Base-by-base conservation (phyloP, 2,329 filamentous ascomycete species). In the Ceratocystis papillata region DNA sequence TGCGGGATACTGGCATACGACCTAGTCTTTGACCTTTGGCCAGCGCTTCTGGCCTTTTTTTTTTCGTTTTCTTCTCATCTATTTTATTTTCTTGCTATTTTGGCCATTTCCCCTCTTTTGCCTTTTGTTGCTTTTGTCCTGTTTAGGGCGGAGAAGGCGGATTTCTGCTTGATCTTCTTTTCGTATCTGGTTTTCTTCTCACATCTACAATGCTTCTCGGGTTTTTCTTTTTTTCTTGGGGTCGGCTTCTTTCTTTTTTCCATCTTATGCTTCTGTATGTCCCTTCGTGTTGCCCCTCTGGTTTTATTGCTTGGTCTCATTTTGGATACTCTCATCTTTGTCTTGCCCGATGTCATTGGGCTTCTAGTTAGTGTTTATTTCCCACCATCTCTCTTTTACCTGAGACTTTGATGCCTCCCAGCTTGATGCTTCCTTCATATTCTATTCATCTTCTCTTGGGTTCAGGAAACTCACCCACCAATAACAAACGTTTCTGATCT, bases 321-420 rank as follows among this genome's bases (percentile, higher is more conserved):
- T 41, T 65, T 67, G 60, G 62, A 64, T 65, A 62, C 55, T 64
- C 44, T 60, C 44, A 46, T 22, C 59, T 57, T 48, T 48, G 28
- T 28, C 45, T 48, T 59, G 12, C 17, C n/a, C 53, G 53, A 17
- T 59, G 33, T 30, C 7, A n/a, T 20, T 25, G 22, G 22, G 28
- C 25, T 61, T 28, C 45, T 41, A 41, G 50, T 62, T 66, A 10
- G 62, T 28, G 17, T 60, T 63, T 65, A 28, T 55, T 63, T 48
- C 62, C 37, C 37, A 12, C 37, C 10, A 7, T 41, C 37, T 41
- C 37, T 33, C 25, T 57, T 50, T 62, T 37, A 64, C 55, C 37
- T 25, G 45, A 64, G 60, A 53, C 20, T 65, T 41, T 61, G n/a
- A 61, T 61, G 50, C 46, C 64, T 59, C 53, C 37, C 44, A 61